Base-by-base conservation (phyloP, 2,329 filamentous ascomycete species). In the Talaromyces verruculosus region DNA sequence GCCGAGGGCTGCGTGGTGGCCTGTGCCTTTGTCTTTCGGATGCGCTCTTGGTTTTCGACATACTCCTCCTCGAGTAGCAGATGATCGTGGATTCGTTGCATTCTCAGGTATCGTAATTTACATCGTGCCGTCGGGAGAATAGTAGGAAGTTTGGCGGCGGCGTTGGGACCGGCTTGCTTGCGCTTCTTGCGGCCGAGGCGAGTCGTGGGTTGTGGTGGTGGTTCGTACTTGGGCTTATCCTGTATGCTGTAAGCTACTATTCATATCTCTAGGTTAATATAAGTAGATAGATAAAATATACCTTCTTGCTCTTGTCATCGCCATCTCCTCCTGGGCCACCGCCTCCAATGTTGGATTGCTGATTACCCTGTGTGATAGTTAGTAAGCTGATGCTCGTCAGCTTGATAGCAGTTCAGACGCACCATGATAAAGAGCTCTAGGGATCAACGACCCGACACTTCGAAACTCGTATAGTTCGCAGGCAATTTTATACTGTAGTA, bases 211-310 rank as follows among this genome's bases (percentile, higher is more conserved):
- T 94, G 90, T 80, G 95, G 95, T 72, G 95, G 95, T 70, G 95
- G 95, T 82, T 99, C 95, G 85, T 99, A 99, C 91, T 97, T 98
- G 78, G 95, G 95, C 89, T 99, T 99, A 69, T 99, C 94, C 87
- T 99, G 22, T 8, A 22, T 4, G 22, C n/a, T 57, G 53, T 57
- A 15, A 57, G 53, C n/a, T 22, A 7, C 10, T 15, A 5, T 57
- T 15, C 30, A 37, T 11, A 4, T 37, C 53, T 22, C 51, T 22
- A 57, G 17, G 7, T 17, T 10, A 47, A 68, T 51, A 69, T 49
- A 25, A 35, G 39, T 13, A 10, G 7, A 25, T 19, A 7, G 7
- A 25, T 19, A 7, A 41, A 59, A 51, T 78, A 64, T 82, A 91
- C 94, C 88, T 98, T 98, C 87, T 98, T 97, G 76, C 96, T 93